These are phyloP conservation scores for Cercospora berteroae DNA, from an alignment of 2,329 filamentous ascomycete species.

Conservation along the genomic window DNA sequence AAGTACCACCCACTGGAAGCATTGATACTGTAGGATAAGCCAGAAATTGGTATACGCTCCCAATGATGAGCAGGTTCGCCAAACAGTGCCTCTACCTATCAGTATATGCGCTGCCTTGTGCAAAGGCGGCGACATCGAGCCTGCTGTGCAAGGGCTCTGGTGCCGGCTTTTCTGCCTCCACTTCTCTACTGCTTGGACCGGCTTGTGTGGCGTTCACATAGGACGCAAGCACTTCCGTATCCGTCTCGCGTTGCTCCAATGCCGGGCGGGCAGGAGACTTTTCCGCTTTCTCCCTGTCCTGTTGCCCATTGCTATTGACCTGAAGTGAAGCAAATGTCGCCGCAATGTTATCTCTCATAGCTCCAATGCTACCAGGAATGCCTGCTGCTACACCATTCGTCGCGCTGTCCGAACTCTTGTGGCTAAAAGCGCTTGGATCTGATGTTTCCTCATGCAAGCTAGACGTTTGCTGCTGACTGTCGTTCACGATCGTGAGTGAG, in stretches of 20 bases:
- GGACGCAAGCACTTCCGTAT: slow-evolving; percentile 12
- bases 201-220: neutral
- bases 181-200: neutral
- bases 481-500: slow-evolving; percentile 14
- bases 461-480: neutral
- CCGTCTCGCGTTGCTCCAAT: slow-evolving; percentile 18
- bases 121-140: slow-evolving; percentile 24
- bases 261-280: slow-evolving; percentile 11
- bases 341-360: slow-evolving; percentile 1
- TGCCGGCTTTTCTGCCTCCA: neutral
- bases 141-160: neutral
- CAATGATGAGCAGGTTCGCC: neutral
- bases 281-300: neutral
- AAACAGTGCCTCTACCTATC: slow-evolving; percentile 11
- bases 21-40: slow-evolving; percentile 48
- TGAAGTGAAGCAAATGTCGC: slow-evolving; percentile 8
- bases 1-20: slow-evolving; percentile 52
- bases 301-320: neutral
- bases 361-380: neutral
- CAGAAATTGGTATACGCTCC: neutral
- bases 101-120: slow-evolving; percentile 24
- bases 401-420: neutral
- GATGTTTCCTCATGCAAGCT: neutral
- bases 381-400: neutral
- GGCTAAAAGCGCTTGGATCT: neutral